Base-by-base conservation (phyloP, 140 eudicot species). In the Bidens hawaiensis region DNA sequence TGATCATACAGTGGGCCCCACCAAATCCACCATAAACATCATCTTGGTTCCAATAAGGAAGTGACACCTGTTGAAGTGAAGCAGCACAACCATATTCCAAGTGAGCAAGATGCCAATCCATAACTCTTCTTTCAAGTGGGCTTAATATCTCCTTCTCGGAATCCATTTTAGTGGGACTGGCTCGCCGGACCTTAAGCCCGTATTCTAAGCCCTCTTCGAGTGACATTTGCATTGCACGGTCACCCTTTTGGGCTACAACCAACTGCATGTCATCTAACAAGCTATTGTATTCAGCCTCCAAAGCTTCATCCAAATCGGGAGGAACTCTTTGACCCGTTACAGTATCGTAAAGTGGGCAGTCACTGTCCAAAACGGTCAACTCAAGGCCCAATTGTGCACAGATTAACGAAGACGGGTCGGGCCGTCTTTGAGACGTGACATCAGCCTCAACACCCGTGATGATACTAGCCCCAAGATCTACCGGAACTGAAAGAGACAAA, bases 31-130 rank as follows among this genome's bases (percentile, higher is more conserved):
- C 99, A 68, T 88, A 94, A 41, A 79, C 55, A 51, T 94, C 99
- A 71, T 94, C 97, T 82, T 94, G 99, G 68, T 94, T 94, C 99
- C 97, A 94, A 61, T 84, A 73, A 19, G 97, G 97, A 73, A 94
- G 97, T 40, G 99, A 94, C 21, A 94, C 99, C 42, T 88, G 85
- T 60, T 85, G 79, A 30, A 94, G 79, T 69, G 85, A 73, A 57
- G 99, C 97, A 49, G 97, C 99, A 79, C 99, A 94, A 16, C 99
- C 99, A 50, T 94, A 94, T 77, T 94, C 99, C 82, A 94, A 81
- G 64, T 94, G 83, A 25, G 99, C 99, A 79, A 88, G 88, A 85
- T 94, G 99, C 99, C 97, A 94, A 79, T 94, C 90, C 97, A 94
- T 88, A 33, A 94, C 94, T 75, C 99, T 79, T 80, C 97, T 78